phyloP scores from a whole-genome alignment of 2,329 filamentous ascomycete genomes.

The Colletotrichum eremochloae region DNA sequence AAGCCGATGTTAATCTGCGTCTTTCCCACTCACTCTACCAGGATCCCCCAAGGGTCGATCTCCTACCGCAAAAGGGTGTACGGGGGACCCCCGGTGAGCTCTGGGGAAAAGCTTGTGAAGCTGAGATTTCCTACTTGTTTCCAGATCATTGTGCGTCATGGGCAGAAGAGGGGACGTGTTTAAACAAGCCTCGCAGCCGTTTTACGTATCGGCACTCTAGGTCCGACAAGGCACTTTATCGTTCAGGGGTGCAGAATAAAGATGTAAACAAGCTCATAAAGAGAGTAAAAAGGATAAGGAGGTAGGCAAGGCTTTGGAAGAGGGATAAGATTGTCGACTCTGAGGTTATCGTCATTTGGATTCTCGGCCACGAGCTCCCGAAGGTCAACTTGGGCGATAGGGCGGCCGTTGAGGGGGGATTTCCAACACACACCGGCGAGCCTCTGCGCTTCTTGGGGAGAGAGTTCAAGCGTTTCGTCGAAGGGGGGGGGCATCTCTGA shows the following conservation, averaged over 20 bases:
- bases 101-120: background rate
- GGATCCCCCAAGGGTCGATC: background rate
- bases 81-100: background rate
- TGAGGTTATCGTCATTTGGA: constrained; percentile 16
- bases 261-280: background rate
- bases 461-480: constrained; percentile 7
- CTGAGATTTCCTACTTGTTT: constrained; percentile 11
- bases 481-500: background rate
- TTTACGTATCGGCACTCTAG: background rate
- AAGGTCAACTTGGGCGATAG: background rate
- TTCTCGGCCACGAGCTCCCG: constrained; percentile 21
- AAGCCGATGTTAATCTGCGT: background rate
- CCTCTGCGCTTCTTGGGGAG: background rate
- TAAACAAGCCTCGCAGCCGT: no score
- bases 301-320: no score
- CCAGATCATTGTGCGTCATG: background rate
- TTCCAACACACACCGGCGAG: constrained; percentile 14
- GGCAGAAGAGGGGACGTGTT: no score
- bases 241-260: background rate
- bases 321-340: constrained; percentile 12
- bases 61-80: background rate
- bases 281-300: background rate
- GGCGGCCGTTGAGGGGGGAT: background rate
- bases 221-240: background rate
- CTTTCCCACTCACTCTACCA: no score